These are phyloP conservation scores for Paramyrothecium roridum DNA, from an alignment of 2,329 filamentous ascomycete species.

Conservation along the genomic window DNA sequence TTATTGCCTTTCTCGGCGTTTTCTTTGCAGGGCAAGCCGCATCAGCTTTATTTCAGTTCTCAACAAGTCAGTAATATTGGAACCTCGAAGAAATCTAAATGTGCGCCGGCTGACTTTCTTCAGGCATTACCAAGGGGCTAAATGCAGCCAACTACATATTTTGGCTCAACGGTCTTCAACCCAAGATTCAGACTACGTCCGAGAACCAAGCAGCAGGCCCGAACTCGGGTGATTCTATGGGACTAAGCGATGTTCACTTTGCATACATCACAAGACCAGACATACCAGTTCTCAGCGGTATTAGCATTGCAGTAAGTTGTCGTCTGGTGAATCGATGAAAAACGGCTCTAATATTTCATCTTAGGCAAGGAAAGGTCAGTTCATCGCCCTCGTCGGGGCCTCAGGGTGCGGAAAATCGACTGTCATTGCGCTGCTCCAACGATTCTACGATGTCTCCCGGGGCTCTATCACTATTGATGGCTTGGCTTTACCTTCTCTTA, in stretches of 20 bases:
- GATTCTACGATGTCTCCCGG: constrained; percentile 38
- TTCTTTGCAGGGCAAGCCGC: constrained; percentile 42
- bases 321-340: neutral
- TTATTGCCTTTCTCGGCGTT: constrained; percentile 47
- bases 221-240: neutral
- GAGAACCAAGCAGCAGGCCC: neutral
- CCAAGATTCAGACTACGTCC: neutral
- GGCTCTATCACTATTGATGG: constrained; percentile 46
- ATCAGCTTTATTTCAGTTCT: constrained; percentile 41
- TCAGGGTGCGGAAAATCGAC: constrained; percentile 60
- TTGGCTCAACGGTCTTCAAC: constrained; percentile 14
- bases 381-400: constrained; percentile 50
- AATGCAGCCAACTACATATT: constrained; percentile 41
- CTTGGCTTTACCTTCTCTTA: constrained; percentile 35
- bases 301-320: neutral
- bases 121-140: constrained; percentile 26
- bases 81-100: no score
- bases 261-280: constrained; percentile 1
- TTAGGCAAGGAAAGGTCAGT: constrained; percentile 22
- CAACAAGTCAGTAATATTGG: no score
- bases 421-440: constrained; percentile 49
- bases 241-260: constrained; percentile 6
- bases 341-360: constrained; percentile 3
- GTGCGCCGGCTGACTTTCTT: no score
- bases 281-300: neutral